Evolutionary conservation across 1,284 basidiomycete species (phyloP).

Genomic region (Malassezia pachydermatis): DNA sequence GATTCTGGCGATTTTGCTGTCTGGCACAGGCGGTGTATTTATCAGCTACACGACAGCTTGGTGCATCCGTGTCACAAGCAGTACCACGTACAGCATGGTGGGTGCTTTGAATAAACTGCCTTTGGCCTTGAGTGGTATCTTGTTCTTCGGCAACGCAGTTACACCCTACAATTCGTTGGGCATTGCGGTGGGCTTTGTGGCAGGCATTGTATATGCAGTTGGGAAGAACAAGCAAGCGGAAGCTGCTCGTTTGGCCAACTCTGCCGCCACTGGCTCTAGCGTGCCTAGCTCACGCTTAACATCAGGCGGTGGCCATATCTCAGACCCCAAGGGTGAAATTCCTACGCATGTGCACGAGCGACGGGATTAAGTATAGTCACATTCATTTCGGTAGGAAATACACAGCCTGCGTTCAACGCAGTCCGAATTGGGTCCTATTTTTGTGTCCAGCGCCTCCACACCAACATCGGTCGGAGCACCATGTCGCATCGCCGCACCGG

Average conservation of each 20-base stretch:
- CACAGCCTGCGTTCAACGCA: no score
- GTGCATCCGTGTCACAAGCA: constrained; percentile 91
- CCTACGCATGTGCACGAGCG: constrained; percentile 18
- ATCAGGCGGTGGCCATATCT: constrained; percentile 6
- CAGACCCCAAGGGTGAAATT: constrained; percentile 22
- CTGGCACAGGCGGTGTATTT: constrained; percentile 88
- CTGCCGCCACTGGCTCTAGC: constrained; percentile 24
- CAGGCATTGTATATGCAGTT: constrained; percentile 54
- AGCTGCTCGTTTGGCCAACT: constrained; percentile 23
- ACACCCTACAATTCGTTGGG: constrained; percentile 79
- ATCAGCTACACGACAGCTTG: constrained; percentile 98
- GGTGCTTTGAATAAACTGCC: constrained; percentile 97
- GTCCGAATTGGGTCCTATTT: no score
- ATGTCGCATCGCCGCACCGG: background rate
- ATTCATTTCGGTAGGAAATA: no score
- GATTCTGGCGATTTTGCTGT: constrained; percentile 80
- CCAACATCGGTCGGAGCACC: background rate
- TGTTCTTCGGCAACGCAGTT: constrained; percentile 62
- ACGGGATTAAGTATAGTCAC: constrained; percentile 1
- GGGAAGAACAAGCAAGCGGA: constrained; percentile 46
- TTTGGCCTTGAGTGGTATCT: constrained; percentile 57
- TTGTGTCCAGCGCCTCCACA: constrained; percentile 3
- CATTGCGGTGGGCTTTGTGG: constrained; percentile 77
- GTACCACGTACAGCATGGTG: constrained; percentile 98
- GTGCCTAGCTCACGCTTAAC: background rate